Evolutionary conservation across 2,329 filamentous ascomycete species (phyloP).

Genomic region (Fusarium decemcellulare): DNA sequence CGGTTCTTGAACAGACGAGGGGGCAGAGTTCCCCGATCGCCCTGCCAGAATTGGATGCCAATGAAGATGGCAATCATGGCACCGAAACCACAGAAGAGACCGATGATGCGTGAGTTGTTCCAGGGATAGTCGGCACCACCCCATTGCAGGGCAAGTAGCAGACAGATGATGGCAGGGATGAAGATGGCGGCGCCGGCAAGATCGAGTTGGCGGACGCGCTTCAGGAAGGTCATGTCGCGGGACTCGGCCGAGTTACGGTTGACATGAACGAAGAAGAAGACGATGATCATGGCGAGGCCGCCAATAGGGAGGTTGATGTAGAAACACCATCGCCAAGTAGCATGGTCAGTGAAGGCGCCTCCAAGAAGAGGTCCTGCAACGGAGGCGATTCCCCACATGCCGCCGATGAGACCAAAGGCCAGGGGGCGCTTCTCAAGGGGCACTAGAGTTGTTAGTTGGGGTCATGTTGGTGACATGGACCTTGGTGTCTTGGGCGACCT

Average conservation of each 20-base stretch:
- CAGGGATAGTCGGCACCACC: slow-evolving; percentile 68
- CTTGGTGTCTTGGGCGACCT: slow-evolving; percentile 16
- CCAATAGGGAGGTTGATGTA: slow-evolving; percentile 63
- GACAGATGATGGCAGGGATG: slow-evolving; percentile 65
- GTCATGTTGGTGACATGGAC: not conserved
- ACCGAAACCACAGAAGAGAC: slow-evolving; percentile 65
- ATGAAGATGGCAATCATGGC: slow-evolving; percentile 63
- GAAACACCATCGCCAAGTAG: slow-evolving; percentile 69
- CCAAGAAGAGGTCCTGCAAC: slow-evolving; percentile 66
- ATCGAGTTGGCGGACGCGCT: slow-evolving; percentile 63
- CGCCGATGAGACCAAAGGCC: slow-evolving; percentile 68
- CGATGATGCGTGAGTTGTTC: slow-evolving; percentile 63
- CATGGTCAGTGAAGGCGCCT: slow-evolving; percentile 64
- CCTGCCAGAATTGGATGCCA: slow-evolving; percentile 59
- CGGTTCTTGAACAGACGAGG: slow-evolving; percentile 61
- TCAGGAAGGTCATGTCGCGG: slow-evolving; percentile 50
- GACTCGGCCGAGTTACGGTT: slow-evolving; percentile 53
- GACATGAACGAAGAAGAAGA: slow-evolving; percentile 62
- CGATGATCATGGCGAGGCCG: slow-evolving; percentile 62
- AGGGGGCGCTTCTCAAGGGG: slow-evolving; percentile 68
- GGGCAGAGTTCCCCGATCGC: slow-evolving; percentile 61
- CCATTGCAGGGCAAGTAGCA: slow-evolving; percentile 71
- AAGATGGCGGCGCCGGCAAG: slow-evolving; percentile 64
- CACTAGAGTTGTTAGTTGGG: slow-evolving; percentile 49
- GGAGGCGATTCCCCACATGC: slow-evolving; percentile 69